Conservation (phyloP, 192 early-diverging fungal genomes). For the Backusella parvicylindrica region DNA sequence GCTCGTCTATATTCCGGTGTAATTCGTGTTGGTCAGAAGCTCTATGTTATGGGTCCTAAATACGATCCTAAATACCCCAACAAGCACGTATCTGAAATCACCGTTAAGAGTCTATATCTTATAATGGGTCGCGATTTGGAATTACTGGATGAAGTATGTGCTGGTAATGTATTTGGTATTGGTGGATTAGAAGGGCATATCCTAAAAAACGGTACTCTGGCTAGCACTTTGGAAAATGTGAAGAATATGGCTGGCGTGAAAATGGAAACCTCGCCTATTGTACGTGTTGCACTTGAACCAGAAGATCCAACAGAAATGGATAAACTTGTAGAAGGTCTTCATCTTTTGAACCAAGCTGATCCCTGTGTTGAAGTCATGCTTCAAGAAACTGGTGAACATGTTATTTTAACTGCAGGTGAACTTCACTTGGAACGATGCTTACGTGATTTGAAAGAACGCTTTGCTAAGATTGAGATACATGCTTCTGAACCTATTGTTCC, state of each 20-base stretch:
- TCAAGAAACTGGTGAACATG: conserved; percentile 95
- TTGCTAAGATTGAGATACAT: conserved; percentile 91
- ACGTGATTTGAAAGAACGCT: conserved; percentile 90
- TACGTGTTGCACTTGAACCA: conserved; percentile 95
- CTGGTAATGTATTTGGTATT: conserved; percentile 97
- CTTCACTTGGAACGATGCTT: conserved; percentile 95
- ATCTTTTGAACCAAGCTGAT: conserved; percentile 91
- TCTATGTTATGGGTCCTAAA: conserved; percentile 93
- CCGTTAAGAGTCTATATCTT: conserved; percentile 79
- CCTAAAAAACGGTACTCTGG: conserved; percentile 93
- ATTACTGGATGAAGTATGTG: conserved; percentile 76
- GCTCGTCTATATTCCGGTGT: conserved; percentile 92
- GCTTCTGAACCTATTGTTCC: conserved; percentile 95
- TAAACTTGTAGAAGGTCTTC: conserved; percentile 82
- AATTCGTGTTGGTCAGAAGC: conserved; percentile 77
- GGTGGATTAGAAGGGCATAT: conserved; percentile 83
- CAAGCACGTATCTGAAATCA: conserved; percentile 65
- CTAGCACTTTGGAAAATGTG: conserved; percentile 59
- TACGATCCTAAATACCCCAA: conserved; percentile 68
- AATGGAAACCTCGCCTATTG: conserved; percentile 78
- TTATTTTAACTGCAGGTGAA: conserved; percentile 96
- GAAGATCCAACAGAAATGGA: conserved; percentile 85
- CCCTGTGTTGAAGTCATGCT: conserved; percentile 88
- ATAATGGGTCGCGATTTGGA: conserved; percentile 97
- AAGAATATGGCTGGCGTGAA: conserved; percentile 74